Evolutionary conservation across 768 basidiomycete species (phyloP), one percentile per base, ranked within the genome.

Genomic region (Galerina marginata): DNA sequence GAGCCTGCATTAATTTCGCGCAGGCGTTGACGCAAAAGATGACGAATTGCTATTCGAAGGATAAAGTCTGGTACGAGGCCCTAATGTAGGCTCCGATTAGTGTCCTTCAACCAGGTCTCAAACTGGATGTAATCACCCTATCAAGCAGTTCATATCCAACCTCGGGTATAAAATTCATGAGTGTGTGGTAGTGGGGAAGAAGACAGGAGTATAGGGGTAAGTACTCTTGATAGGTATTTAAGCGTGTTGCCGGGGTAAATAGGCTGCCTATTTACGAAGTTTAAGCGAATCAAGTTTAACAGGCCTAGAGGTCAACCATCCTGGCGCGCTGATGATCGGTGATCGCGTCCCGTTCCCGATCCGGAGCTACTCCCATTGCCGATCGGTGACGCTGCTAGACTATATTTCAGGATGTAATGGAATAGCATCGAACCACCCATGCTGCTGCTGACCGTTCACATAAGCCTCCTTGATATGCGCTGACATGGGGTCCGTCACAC

Each of bases 401-500:
- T 66, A 65, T 36, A 67, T 50, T 54, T 67, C 68, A 57, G 68
- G 63, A 57, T 55, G 62, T 47, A 69, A 48, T 5, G 65, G 61
- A 39, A 71, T 54, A 44, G 58, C 58, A 50, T 69, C 67, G 51
- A 64, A 67, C n/a, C 64, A 43, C 33, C 59, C 64, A 43, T 61
- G 55, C 49, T 68, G 67, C 63, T 59, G 56, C 61, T 73, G 72
- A 38, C 76, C 71, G 43, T 74, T 74, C 54, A 70, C 38, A 68
- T 84, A 83, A 14, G 75, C 74, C 52, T 83, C 83, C 64, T 76
- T 79, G 59, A 83, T 63, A 26, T 80, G 77, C 29, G 73, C 72
- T 5, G 82, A 81, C 53, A 83, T 72, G 1, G 92, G 95, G 73
- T 96, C 91, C 52, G 93, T 84, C 20, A 90, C 82, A 45, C 82